phyloP scores from a whole-genome alignment of 2,329 filamentous ascomycete genomes.

The Aspergillus nomiae region DNA sequence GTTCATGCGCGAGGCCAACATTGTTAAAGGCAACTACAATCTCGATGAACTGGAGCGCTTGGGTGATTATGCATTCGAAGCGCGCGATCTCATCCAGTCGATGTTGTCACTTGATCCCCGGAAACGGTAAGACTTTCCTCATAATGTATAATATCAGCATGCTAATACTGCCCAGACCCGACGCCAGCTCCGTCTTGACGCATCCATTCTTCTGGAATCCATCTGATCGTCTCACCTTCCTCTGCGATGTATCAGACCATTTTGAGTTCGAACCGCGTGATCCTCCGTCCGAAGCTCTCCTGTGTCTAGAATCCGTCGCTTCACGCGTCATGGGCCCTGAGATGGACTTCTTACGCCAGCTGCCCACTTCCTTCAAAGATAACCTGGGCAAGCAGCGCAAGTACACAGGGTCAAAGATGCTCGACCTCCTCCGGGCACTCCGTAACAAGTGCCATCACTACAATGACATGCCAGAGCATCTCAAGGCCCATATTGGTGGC shows the following conservation, averaged over 20 bases:
- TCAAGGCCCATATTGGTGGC: slow-evolving; percentile 72
- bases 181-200: slow-evolving; percentile 76
- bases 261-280: slow-evolving; percentile 92
- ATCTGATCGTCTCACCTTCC: slow-evolving; percentile 84
- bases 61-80: slow-evolving; percentile 82
- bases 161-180: slow-evolving; percentile 53
- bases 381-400: slow-evolving; percentile 92
- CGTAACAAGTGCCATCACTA: slow-evolving; percentile 98
- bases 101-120: slow-evolving; percentile 74
- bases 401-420: slow-evolving; percentile 79
- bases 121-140: slow-evolving; percentile 47
- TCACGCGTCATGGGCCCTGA: slow-evolving; percentile 52
- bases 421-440: slow-evolving; percentile 85
- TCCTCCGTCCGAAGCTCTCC: slow-evolving; percentile 70
- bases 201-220: slow-evolving; percentile 97
- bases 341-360: slow-evolving; percentile 73
- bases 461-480: slow-evolving; percentile 84
- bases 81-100: slow-evolving; percentile 78
- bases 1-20: slow-evolving; percentile 96
- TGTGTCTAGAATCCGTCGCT: slow-evolving; percentile 56
- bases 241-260: slow-evolving; percentile 96
- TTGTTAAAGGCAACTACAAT: slow-evolving; percentile 82
- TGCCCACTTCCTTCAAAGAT: slow-evolving; percentile 83
- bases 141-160: not conserved
- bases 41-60: slow-evolving; percentile 71